These are phyloP conservation scores for Kalanchoe fedtschenkoi DNA, from an alignment of 164 flowering plant species.

Conservation along the genomic window DNA sequence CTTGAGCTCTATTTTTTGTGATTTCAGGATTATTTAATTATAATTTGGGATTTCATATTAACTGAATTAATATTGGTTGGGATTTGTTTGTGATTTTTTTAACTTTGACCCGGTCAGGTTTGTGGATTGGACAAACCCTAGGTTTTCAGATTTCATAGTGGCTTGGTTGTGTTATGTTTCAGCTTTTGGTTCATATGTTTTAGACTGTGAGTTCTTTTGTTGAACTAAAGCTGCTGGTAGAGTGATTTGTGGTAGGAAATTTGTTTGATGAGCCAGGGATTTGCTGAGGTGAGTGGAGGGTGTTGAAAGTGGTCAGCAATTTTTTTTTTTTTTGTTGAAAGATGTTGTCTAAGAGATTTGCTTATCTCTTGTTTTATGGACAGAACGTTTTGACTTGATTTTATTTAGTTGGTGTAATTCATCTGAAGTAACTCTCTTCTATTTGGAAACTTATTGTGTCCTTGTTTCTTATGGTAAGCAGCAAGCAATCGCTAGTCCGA, in stretches of 20 bases:
- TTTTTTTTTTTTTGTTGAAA: background rate
- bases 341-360: background rate
- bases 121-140: background rate
- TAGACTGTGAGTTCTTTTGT: too few relatives aligned
- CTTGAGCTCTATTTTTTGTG: too few relatives aligned
- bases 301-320: too few relatives aligned
- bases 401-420: background rate
- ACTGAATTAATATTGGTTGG: background rate
- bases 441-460: slow-evolving; percentile 30
- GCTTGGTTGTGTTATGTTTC: background rate
- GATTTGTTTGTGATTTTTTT: too few relatives aligned
- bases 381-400: background rate
- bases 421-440: background rate
- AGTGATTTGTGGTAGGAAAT: too few relatives aligned
- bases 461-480: slow-evolving; percentile 58
- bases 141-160: background rate
- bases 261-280: too few relatives aligned
- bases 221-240: too few relatives aligned
- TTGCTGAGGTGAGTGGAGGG: too few relatives aligned
- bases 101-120: too few relatives aligned
- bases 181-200: too few relatives aligned
- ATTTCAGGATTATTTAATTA: background rate
- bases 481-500: slow-evolving; percentile 79
- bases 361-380: background rate
- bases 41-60: background rate